Evolutionary conservation across 306 rosid species (phyloP), one percentile per base, ranked within the genome.

Genomic region (Cicer yamashitae): DNA sequence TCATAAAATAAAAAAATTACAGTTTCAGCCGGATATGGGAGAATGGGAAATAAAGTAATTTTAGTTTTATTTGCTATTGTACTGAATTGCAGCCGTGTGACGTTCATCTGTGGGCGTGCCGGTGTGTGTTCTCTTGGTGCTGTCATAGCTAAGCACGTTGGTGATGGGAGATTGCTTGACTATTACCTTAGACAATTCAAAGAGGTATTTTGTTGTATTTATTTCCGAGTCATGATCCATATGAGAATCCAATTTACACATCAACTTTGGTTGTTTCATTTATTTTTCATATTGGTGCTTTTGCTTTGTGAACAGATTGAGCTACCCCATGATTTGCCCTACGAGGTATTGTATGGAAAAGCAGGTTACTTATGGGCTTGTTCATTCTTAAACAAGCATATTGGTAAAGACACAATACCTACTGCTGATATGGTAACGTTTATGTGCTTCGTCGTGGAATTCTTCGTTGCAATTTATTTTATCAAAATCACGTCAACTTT

Each of bases 91-190:
- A 93, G 98, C 80, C 87, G 67, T 34, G 88, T 88, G 84, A 80
- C 96, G 10, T 91, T 93, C 78, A 82, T 91, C 18, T 88, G 94
- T 48, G 94, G 98, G 52, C 82, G 84, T 70, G 96, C 94, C 65
- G 96, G 92, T 30, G 84, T 91, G 73, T 89, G 89, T 84, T 94
- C 92, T 63, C 86, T 89, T 72, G 97, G 96, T 82, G 92, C 96
- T 71, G 91, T 88, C 73, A 79, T 83, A 53, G 94, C 97, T 48
- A 93, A 88, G 91, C 86, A 82, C 65, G 52, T 77, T 13, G 91
- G 92, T 68, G 89, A 93, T 81, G 83, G 71, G 78, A 82, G 71
- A 58, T 80, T 88, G 64, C 88, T 87, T 11, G 81, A 77, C 61
- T 79, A 40, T 76, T 91, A 89, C 87, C 71, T 91, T 13, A 75